A percentile compares a stretch with the other conserved stretches of the same genome.
Conservation (phyloP, 768 basidiomycete genomes). For the Xanthoconium stramineum region DNA sequence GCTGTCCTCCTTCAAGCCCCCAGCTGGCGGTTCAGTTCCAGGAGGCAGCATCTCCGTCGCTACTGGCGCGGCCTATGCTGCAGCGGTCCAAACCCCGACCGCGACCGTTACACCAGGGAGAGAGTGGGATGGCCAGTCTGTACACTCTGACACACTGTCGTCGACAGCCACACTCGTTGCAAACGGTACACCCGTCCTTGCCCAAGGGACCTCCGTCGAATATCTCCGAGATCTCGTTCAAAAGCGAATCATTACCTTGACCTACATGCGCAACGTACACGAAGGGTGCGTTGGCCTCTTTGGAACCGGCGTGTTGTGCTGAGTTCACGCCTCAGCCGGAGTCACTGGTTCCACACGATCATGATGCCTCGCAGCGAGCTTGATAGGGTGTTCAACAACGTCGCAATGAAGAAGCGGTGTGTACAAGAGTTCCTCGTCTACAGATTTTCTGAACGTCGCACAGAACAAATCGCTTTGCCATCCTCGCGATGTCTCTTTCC, state of each 20-base stretch:
- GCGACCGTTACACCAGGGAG: slow-evolving; percentile 42
- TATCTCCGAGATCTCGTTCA: slow-evolving; percentile 75
- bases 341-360: slow-evolving; percentile 88
- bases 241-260: slow-evolving; percentile 82
- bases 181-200: slow-evolving; percentile 26
- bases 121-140: slow-evolving; percentile 74
- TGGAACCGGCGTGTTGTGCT: background rate
- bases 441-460: background rate
- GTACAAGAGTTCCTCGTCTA: slow-evolving; percentile 14
- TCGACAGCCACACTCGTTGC: slow-evolving; percentile 40
- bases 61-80: slow-evolving; percentile 38
- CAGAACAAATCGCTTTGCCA: slow-evolving; percentile 79
- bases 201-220: slow-evolving; percentile 72
- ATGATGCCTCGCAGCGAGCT: slow-evolving; percentile 72
- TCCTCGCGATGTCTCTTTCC: slow-evolving; percentile 84
- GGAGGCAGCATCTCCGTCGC: slow-evolving; percentile 35
- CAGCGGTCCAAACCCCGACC: slow-evolving; percentile 34
- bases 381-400: slow-evolving; percentile 69
- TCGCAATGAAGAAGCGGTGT: slow-evolving; percentile 76
- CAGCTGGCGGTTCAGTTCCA: slow-evolving; percentile 23
- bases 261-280: slow-evolving; percentile 80
- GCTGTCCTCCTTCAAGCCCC: slow-evolving; percentile 64
- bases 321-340: slow-evolving; percentile 45
- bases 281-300: slow-evolving; percentile 62
- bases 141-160: slow-evolving; percentile 46